These are phyloP conservation scores for Heritiera littoralis DNA, from an alignment of 345 rosid genomes.

Conservation along the genomic window DNA sequence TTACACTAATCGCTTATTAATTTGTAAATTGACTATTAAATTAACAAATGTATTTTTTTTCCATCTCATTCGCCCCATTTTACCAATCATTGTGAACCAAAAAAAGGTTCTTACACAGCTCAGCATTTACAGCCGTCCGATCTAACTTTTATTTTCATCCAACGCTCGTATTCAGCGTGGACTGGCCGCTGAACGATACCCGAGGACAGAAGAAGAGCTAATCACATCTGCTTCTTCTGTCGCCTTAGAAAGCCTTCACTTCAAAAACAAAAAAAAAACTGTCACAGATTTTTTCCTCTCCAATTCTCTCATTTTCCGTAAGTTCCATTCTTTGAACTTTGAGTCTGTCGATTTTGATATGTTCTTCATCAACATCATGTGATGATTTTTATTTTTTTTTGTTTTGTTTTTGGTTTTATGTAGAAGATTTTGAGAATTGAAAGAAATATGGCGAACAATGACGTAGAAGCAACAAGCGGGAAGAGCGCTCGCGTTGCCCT, in stretches of 20 bases:
- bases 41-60: too few relatives aligned
- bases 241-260: not conserved
- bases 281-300: not conserved
- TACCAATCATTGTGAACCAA: too few relatives aligned
- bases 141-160: not conserved
- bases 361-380: not conserved
- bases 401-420: not conserved
- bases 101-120: not conserved
- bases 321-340: not conserved
- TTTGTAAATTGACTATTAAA: too few relatives aligned
- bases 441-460: slow-evolving; percentile 49
- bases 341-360: not conserved
- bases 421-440: not conserved
- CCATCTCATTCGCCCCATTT: too few relatives aligned
- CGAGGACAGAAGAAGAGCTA: not conserved
- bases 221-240: not conserved
- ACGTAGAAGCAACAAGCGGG: slow-evolving; percentile 32
- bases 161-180: not conserved
- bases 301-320: slow-evolving; percentile 6
- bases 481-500: slow-evolving; percentile 39
- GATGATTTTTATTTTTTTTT: not conserved
- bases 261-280: not conserved
- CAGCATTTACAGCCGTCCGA: not conserved
- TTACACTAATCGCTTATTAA: too few relatives aligned
- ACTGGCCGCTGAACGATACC: slow-evolving; percentile 15